Base-by-base conservation (phyloP, 2,329 filamentous ascomycete genomes). In the Elsinoe fawcettii region DNA sequence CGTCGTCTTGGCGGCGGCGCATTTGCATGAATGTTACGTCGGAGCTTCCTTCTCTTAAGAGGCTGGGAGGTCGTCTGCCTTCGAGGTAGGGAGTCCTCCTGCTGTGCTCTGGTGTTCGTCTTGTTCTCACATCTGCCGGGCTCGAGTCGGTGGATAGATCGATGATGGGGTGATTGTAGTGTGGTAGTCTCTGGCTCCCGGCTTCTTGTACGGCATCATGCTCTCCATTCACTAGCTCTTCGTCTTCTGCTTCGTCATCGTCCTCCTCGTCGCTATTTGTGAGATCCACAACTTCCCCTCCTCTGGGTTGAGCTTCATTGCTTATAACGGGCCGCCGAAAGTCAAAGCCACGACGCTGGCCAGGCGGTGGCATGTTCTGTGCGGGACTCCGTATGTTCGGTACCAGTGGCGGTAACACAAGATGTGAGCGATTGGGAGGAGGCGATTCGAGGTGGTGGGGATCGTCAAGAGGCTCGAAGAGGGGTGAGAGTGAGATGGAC, bases 331-430 rank as follows among this genome's bases (percentile, higher is more conserved):
- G 81, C 59, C 78, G 72, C 59, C 80, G 72, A 60, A 73, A 79
- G 61, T 83, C 81, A 44, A 75, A 70, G 3, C 80, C 80, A 69
- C 82, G 78, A n/a, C 80, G 76, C 12, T 71, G 66, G 61, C 69
- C 78, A 3, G 25, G 46, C 14, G 32, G 32, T 16, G 49, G 27
- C 32, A 53, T 53, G 12, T 25, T 39, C 30, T 53, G 20, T 22
- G 49, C 25, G 11, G 20, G 55, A 27, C 54, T 36, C 12, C 51
- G 57, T 47, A 46, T 53, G 22, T 16, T 36, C 7, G 57, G 57
- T 5, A 34, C 41, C 14, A 56, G 56, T 46, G 61, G 69, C 60
- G 63, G 65, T 44, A 63, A 64, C 23, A 64, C 49, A 59, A 69
- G 51, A 60, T 62, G 57, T 61, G 61, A 62, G 46, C 67, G 66